These are phyloP conservation scores for Paraglomus brasilianum DNA, from an alignment of 192 early-diverging fungal species.

Conservation along the genomic window DNA sequence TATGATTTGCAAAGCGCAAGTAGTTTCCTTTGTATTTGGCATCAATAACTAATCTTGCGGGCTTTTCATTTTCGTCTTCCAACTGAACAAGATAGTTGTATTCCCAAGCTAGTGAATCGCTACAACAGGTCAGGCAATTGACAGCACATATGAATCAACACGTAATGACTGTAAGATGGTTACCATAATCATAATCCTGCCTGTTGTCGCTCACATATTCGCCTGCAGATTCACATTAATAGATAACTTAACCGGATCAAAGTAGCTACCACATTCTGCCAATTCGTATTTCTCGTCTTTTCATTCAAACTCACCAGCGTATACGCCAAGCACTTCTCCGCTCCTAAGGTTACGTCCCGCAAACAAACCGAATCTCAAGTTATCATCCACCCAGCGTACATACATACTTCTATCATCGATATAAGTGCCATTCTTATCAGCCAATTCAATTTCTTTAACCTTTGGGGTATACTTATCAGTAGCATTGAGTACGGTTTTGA, in stretches of 20 bases:
- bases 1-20: constrained; percentile 27
- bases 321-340: constrained; percentile 17
- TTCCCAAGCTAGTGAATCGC: constrained; percentile 27
- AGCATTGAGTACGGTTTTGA: neutral
- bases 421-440: constrained; percentile 17
- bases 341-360: neutral
- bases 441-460: constrained; percentile 4
- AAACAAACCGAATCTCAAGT: constrained; percentile 25
- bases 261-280: neutral
- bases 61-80: constrained; percentile 1
- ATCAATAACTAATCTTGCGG: constrained; percentile 11
- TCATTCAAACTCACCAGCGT: constrained; percentile 8
- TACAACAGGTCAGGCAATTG: too few species aligned
- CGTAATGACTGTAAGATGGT: neutral
- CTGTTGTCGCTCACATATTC: neutral
- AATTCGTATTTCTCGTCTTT: neutral
- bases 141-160: neutral
- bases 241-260: too few species aligned
- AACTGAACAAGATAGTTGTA: constrained; percentile 26
- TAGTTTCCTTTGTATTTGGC: constrained; percentile 25
- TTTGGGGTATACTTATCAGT: neutral
- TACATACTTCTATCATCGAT: constrained; percentile 27
- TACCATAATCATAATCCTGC: constrained; percentile 28
- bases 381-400: constrained; percentile 29
- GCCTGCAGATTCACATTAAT: too few species aligned